Percentiles rank a stretch among this genome's conserved stretches.
These are phyloP conservation scores for Sugiyamaella smithiae DNA, from an alignment of 805 yeast species.

Conservation along the genomic window DNA sequence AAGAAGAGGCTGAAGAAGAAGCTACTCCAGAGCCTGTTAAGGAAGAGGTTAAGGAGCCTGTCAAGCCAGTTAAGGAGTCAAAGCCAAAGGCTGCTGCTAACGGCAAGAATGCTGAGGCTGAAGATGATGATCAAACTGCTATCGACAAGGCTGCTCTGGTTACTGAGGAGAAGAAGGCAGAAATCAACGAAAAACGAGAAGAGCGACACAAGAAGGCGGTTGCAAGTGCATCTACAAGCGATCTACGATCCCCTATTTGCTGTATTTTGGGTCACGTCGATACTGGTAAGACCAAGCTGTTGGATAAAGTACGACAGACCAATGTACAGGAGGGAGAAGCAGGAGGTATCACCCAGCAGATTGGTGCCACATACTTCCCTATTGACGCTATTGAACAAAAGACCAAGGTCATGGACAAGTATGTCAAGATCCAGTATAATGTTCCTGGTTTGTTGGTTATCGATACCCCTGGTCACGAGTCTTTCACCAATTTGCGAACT, in stretches of 20 bases:
- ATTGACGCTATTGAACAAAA: constrained; percentile 88
- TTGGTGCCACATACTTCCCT: constrained; percentile 99
- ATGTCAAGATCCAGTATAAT: constrained; percentile 75
- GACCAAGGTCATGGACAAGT: constrained; percentile 85
- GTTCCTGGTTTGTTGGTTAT: constrained; percentile 96
- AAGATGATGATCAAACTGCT: constrained; percentile 33
- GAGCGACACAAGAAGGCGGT: constrained; percentile 37
- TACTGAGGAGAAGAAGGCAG: constrained; percentile 39
- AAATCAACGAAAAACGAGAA: constrained; percentile 40
- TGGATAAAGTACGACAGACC: constrained; percentile 97
- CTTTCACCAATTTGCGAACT: constrained; percentile 93
- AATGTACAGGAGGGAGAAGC: constrained; percentile 99
- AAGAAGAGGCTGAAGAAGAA: constrained; percentile 23
- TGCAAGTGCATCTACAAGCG: constrained; percentile 40
- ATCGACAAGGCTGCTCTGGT: constrained; percentile 28
- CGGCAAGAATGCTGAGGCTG: constrained; percentile 24
- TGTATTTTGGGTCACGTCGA: constrained; percentile 99
- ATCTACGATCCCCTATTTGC: constrained; percentile 97
- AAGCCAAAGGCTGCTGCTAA: constrained; percentile 33
- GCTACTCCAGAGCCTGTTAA: constrained; percentile 9
- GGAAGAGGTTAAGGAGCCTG: constrained; percentile 20
- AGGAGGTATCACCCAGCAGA: constrained; percentile 99
- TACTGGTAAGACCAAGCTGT: constrained; percentile 96
- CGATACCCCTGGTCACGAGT: constrained; percentile 99
- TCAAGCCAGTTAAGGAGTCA: constrained; percentile 23